Base-by-base conservation (phyloP, 495 filamentous ascomycete genomes). In the Entonaema liquescens region DNA sequence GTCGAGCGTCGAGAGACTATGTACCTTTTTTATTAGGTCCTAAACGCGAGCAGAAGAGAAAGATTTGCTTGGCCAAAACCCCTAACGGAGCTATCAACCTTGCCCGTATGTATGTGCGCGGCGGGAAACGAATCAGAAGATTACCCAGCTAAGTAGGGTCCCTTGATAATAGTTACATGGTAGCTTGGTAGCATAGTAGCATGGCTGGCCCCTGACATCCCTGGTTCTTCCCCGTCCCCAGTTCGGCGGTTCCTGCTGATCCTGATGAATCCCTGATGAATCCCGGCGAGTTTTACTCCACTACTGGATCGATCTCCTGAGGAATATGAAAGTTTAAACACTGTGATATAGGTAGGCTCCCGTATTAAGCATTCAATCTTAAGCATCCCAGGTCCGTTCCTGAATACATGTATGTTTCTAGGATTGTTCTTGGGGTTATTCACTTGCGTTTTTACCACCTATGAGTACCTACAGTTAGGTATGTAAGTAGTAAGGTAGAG, bases 161-260 rank as follows among this genome's bases (percentile, higher is more conserved):
- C 54, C 49, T 29, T 57, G 19, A 29, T 7, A 25, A 54, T 6
- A 15, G 11, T 23, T 29, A 23, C 9, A 36, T 23, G n/a, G n/a
- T n/a, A n/a, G n/a, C n/a, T n/a, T n/a, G n/a, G n/a, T n/a, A n/a
- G n/a, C n/a, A 54, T 6, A 15, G 11, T 23, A n/a, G 15, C 9
- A 36, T 23, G 54, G 29, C 5, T 57, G 54, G 12, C 68, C 62
- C 50, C 29, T 29, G 47, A 38, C 59, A 60, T 36, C 67, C 67
- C 56, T 61, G 68, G 52, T 36, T 36, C 58, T 62, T 71, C 68
- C 68, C 68, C 68, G 68, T 63, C 69, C 69, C 69, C 59, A 59
- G 68, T 71, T 71, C 56, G 59, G 58, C 63, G 68, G 68, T 71
- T 71, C 68, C 68, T 71, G 68, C 11, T 67, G 68, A 71, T 71